Base-by-base conservation (phyloP, 805 yeast genomes). In the Hanseniaspora guilliermondii region DNA sequence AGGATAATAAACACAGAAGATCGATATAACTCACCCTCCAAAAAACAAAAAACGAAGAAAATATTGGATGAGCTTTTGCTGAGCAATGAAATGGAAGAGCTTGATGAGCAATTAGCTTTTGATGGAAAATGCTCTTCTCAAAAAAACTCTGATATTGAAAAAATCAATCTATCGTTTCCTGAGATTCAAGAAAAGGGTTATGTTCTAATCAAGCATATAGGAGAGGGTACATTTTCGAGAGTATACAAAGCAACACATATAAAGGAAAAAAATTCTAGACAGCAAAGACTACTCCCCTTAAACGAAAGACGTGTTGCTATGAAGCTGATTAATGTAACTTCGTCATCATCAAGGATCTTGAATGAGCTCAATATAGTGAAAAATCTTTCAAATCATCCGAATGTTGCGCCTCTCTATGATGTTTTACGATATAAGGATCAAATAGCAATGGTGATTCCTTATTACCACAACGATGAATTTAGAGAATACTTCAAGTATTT, bases 261-360 rank as follows among this genome's bases (percentile, higher is more conserved):
- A 17, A 19, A 56, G 56, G 42, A 61, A 8, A 38, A 45, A 19
- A 59, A 63, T 58, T 53, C 56, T 58, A 40, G 59, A 61, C 56
- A 60, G 73, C 73, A n/a, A 38, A 46, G 6, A 46, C 38, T 41
- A 38, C 14, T 57, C 57, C 25, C 49, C 22, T 25, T 16, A 9
- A 25, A 32, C 11, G 33, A 44, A 57, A 63, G 36, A 62, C 69
- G 65, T 50, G 97, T 93, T 56, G 99, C 99, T 1, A 72, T 93
- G 60, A 93, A 93, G 65, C 79, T 93, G 62, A 87, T 93, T 47
- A 89, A 91, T 66, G 97, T 89, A 21, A 93, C 98, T 0, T 86
- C 96, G 1, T 87, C 97, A 7, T 97, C 97, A 0, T 82, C 80
- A 58, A 76, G 99, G 67, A 91, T 93, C 44, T 80, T 78, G 61